Conservation (phyloP, 352 stramenopile genomes). For the Phytopythium vexans region DNA sequence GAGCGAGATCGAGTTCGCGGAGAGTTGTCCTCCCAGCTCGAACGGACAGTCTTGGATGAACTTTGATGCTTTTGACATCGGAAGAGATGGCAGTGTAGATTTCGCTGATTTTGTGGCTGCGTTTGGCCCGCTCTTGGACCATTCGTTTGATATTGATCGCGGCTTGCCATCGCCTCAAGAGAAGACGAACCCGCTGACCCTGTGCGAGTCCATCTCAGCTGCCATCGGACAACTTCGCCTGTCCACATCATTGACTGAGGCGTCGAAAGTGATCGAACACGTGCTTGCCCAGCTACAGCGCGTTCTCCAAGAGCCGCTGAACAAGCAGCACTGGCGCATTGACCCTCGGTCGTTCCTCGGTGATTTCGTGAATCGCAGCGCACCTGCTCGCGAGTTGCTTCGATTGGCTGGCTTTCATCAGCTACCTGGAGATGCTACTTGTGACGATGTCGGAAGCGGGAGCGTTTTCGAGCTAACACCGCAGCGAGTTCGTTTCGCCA, state of each 20-base stretch:
- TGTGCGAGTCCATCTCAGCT: conserved; percentile 44
- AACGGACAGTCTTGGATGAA: conserved; percentile 25
- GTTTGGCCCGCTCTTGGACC: conserved; percentile 47
- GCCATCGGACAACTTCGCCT: conserved; percentile 41
- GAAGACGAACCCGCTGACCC: conserved; percentile 7
- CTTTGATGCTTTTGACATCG: conserved; percentile 56
- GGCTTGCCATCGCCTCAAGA: neutral
- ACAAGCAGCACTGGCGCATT: conserved; percentile 30
- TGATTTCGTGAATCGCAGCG: conserved; percentile 20
- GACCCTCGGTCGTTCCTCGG: conserved; percentile 14
- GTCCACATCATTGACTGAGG: conserved; percentile 13
- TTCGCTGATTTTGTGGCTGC: conserved; percentile 55
- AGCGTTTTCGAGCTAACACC: conserved; percentile 25
- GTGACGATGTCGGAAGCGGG: neutral
- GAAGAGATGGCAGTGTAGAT: conserved; percentile 44
- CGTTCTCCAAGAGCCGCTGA: conserved; percentile 41
- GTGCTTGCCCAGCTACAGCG: conserved; percentile 23
- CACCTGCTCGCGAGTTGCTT: conserved; percentile 28
- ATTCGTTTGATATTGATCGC: conserved; percentile 32
- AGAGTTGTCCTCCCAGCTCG: conserved; percentile 7
- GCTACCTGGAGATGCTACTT: neutral
- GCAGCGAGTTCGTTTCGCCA: conserved; percentile 43
- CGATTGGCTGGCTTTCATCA: conserved; percentile 31
- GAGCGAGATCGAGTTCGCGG: conserved; percentile 23
- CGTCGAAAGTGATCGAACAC: conserved; percentile 16